Base-by-base conservation (phyloP, 305 asterid genomes). In the Fraxinus baroniana region DNA sequence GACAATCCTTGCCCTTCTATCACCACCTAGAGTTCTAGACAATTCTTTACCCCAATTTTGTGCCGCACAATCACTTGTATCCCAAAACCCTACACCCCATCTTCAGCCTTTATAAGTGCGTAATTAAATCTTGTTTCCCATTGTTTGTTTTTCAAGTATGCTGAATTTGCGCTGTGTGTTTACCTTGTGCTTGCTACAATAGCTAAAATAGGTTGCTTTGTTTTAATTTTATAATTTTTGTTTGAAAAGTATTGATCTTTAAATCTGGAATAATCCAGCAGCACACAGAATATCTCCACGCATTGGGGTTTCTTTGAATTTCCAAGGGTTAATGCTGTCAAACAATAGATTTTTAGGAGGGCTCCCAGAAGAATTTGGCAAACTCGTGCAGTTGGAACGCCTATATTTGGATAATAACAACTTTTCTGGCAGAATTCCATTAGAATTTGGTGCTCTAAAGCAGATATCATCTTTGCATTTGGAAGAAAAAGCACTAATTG, bases 401-500 rank as follows among this genome's bases (percentile, higher is more conserved):
- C 89, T 96, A 46, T 86, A 87, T 87, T 87, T 94, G 86, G 78
- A 88, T 71, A 87, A 83, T 33, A 96, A 96, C 80, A 74, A 36
- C 39, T 90, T 96, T 76, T 90, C 93, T 0, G 98, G 99, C 12
- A 2, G 32, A 1, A 86, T 96, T 60, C 98, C 98, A 22, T 84
- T 89, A n/a, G 91, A 90, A 39, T 82, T 94, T 0, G 94, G 95
- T 18, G 87, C 78, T 39, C 83, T 94, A 78, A 86, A 91, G 90
- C 99, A 94, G 89, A 84, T 96, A 36, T 87, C 97, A 12, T 91
- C 93, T 49, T 84, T 96, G 83, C 95, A 96, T 82, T 82, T 96
- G 90, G 97, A 94, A 79, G 84, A 72, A 8, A 96, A 96, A 75
- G 74, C 83, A 18, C 79, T 96, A 7, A 79, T 76, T 5, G 98